Base-by-base conservation (phyloP, 2,329 filamentous ascomycete genomes). In the Fusarium nanum region DNA sequence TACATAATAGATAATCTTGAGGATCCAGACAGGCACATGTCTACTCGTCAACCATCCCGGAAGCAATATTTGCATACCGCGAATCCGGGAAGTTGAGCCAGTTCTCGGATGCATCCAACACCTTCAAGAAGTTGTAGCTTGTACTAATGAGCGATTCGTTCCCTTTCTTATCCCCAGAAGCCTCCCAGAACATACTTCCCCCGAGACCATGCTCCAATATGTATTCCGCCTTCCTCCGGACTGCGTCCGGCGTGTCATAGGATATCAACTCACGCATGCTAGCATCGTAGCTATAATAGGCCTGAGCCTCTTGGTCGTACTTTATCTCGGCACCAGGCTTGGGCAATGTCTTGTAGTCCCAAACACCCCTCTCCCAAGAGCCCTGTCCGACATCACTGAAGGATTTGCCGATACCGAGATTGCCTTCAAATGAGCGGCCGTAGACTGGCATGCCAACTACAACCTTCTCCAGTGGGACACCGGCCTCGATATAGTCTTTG, bases 1-100 rank as follows among this genome's bases (percentile, higher is more conserved):
- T 16, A 44, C 13, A 23, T 16, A 22, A 22, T 44, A 16, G 22
- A 23, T 23, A 16, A 27, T 46, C 23, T 6, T 12, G 27, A 13
- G 18, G 49, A 52, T 9, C 8, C 18, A n/a, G 30, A 45, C n/a
- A 54, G 25, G 13, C 37, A 3, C 23, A 28, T 12, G 3, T 14
- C 20, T 44, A 6, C 9, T 32, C 22, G n/a, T 45, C 32, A 22
- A 28, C 20, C 59, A 73, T 67, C 12, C 67, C 64, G 18, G 50
- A 57, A 34, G 53, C 70, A 52, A 90, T 79, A 73, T 90, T 90
- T 48, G 81, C 82, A 73, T 88, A 90, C 72, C 84, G 80, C 60
- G 85, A 88, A 40, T 78, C 77, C 6, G 60, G 50, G 9, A 50
- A 71, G 14, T 57, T 23, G 14, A 71, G 48, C 59, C 68, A 71